phyloP scores from a whole-genome alignment of 2,329 filamentous ascomycete genomes.

The Ceratocystis papillata region DNA sequence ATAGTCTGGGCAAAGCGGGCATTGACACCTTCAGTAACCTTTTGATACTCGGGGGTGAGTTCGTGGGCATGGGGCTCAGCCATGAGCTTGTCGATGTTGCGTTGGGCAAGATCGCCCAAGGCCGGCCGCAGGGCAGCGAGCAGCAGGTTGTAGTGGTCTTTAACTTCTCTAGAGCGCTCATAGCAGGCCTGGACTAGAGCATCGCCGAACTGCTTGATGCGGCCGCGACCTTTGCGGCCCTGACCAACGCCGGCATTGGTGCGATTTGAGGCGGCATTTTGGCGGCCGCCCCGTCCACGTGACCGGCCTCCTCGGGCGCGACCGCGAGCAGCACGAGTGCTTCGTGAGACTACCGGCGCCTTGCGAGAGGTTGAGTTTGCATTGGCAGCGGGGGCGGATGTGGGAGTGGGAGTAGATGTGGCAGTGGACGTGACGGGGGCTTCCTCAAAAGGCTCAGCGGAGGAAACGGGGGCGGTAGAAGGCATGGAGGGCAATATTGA shows the following conservation, averaged over 20 bases:
- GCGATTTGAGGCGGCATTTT: constrained; percentile 26
- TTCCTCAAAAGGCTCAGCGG: constrained; percentile 29
- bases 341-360: constrained; percentile 27
- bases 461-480: constrained; percentile 8
- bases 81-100: constrained; percentile 47
- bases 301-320: constrained; percentile 25
- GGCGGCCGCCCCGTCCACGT: constrained; percentile 28
- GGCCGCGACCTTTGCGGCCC: constrained; percentile 34
- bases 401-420: background rate
- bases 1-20: constrained; percentile 32
- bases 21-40: constrained; percentile 43
- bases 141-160: constrained; percentile 53
- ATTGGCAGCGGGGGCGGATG: background rate
- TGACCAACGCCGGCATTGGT: constrained; percentile 24
- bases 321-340: constrained; percentile 30
- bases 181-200: constrained; percentile 46
- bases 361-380: constrained; percentile 1
- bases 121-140: constrained; percentile 52
- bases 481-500: constrained; percentile 9
- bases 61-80: constrained; percentile 44
- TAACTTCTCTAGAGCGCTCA: constrained; percentile 55
- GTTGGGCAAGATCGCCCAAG: constrained; percentile 53
- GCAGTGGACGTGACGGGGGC: background rate
- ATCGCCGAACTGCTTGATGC: constrained; percentile 47
- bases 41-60: constrained; percentile 42